Evolutionary conservation across 306 rosid genomes (phyloP).

Genomic region (Vigna unguiculata): DNA sequence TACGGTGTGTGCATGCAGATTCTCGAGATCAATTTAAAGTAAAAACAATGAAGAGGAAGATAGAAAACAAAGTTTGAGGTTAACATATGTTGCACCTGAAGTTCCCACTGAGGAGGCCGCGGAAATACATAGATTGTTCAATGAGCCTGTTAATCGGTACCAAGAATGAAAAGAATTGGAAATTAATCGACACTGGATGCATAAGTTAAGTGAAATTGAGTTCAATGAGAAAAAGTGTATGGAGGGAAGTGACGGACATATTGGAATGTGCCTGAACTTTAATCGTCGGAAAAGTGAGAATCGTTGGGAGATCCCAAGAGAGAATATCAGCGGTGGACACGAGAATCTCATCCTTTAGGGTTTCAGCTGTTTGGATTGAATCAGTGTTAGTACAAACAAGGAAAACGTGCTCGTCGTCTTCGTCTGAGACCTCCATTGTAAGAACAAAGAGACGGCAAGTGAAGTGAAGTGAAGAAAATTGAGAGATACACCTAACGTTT

Average conservation of each 20-base stretch:
- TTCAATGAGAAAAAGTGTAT: not conserved
- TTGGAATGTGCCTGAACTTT: conserved; percentile 59
- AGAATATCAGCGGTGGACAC: conserved; percentile 53
- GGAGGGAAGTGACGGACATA: conserved; percentile 44
- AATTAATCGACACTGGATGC: conserved; percentile 24
- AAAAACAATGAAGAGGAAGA: not conserved
- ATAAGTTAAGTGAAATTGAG: not conserved
- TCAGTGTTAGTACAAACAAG: conserved; percentile 53
- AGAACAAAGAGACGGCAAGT: not conserved
- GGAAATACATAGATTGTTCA: conserved; percentile 67
- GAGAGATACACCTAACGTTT: not conserved
- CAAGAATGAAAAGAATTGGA: conserved; percentile 10
- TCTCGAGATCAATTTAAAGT: conserved; percentile 38
- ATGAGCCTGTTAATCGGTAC: conserved; percentile 56
- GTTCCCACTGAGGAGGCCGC: conserved; percentile 70
- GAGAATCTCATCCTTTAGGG: conserved; percentile 36
- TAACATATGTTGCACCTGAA: conserved; percentile 59
- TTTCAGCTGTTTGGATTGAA: conserved; percentile 31
- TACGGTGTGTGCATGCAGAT: conserved; percentile 19
- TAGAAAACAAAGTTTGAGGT: not conserved
- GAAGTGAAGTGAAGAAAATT: not conserved
- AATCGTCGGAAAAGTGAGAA: conserved; percentile 52
- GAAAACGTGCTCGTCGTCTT: conserved; percentile 54
- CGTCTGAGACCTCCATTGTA: conserved; percentile 59
- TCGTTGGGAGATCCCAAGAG: conserved; percentile 56